Evolutionary conservation across 192 early-diverging fungal genomes (phyloP).

Genomic region (Coemansia sp.): DNA sequence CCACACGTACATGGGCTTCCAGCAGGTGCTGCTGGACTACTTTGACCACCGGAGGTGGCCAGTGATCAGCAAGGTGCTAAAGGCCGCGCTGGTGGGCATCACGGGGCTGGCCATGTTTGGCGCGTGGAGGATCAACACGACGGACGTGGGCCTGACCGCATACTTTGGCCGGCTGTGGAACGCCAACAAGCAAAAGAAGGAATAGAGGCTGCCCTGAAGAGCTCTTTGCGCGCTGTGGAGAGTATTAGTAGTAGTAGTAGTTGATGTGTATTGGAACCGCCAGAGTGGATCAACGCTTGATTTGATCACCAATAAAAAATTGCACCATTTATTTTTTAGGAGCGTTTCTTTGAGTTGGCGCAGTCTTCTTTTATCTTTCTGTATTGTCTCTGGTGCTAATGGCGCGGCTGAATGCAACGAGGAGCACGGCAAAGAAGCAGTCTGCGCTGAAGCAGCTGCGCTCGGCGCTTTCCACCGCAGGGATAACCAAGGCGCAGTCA

Average conservation of each 20-base stretch:
- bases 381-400: too few species aligned
- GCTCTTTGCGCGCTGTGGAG: too few species aligned
- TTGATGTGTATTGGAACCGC: too few species aligned
- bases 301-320: too few species aligned
- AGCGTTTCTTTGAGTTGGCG: too few species aligned
- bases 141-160: conserved; percentile 90
- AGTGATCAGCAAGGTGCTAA: conserved; percentile 54
- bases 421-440: conserved; percentile 17
- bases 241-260: too few species aligned
- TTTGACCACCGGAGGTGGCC: conserved; percentile 63
- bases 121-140: conserved; percentile 91
- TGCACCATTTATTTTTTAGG: too few species aligned
- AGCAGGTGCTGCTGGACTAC: conserved; percentile 75
- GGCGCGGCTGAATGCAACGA: conserved; percentile 8
- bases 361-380: too few species aligned
- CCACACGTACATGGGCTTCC: conserved; percentile 86
- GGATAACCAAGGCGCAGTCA: conserved; percentile 65
- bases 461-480: conserved; percentile 66
- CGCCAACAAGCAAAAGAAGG: conserved; percentile 49
- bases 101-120: conserved; percentile 77
- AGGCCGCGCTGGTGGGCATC: conserved; percentile 58
- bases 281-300: too few species aligned
- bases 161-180: conserved; percentile 79
- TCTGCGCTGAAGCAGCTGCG: conserved; percentile 83
- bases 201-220: too few species aligned